Evolutionary conservation across 1,139 yeast genomes (phyloP).

Genomic region (Pneumocystis canis): DNA sequence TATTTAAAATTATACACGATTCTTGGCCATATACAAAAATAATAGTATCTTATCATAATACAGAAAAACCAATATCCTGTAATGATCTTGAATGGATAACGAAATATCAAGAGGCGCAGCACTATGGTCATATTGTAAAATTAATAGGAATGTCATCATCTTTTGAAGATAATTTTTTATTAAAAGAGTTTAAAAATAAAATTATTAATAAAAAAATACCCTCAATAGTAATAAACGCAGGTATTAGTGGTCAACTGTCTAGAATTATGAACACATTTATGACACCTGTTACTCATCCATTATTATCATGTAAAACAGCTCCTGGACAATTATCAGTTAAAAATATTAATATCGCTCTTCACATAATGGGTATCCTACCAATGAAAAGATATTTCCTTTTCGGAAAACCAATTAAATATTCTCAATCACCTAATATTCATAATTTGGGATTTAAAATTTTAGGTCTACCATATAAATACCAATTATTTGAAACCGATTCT

Average conservation of each 20-base stretch:
- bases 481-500: constrained; percentile 36
- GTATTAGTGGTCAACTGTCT: constrained; percentile 60
- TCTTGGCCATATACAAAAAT: constrained; percentile 47
- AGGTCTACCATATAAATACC: constrained; percentile 67
- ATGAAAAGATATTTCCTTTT: constrained; percentile 55
- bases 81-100: constrained; percentile 52
- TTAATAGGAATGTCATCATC: constrained; percentile 63
- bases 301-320: constrained; percentile 52
- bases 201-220: constrained; percentile 36
- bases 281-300: constrained; percentile 70
- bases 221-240: constrained; percentile 72
- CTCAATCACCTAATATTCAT: constrained; percentile 79
- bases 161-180: constrained; percentile 50
- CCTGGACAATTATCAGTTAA: constrained; percentile 51
- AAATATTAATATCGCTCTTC: constrained; percentile 44
- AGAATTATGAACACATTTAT: constrained; percentile 58
- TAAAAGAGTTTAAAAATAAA: constrained; percentile 50
- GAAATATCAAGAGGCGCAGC: constrained; percentile 51
- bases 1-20: neutral
- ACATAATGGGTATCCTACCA: constrained; percentile 40
- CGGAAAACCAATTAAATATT: constrained; percentile 73
- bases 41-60: constrained; percentile 73
- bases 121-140: constrained; percentile 59
- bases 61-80: constrained; percentile 16
- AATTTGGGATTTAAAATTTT: constrained; percentile 56